phyloP scores from a whole-genome alignment of 2,329 filamentous ascomycete genomes.

The Lecanicillium sp. region DNA sequence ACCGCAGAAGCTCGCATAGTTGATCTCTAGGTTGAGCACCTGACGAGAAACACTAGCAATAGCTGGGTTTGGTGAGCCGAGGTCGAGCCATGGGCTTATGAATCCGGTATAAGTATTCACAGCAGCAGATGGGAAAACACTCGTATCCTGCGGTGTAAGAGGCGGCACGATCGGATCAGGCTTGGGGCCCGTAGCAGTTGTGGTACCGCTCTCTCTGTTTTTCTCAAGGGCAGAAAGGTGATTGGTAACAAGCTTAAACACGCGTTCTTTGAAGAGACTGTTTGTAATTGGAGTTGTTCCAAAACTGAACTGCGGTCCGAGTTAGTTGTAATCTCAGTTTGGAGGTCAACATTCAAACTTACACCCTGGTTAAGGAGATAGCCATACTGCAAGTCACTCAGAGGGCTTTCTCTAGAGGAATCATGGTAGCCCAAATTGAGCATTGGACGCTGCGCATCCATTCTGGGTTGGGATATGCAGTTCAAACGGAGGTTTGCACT shows the following conservation, averaged over 20 bases:
- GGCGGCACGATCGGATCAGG: conserved; percentile 55
- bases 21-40: conserved; percentile 81
- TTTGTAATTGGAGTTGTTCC: conserved; percentile 74
- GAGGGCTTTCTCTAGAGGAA: conserved; percentile 48
- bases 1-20: conserved; percentile 93
- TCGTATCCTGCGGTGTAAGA: conserved; percentile 72
- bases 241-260: conserved; percentile 51
- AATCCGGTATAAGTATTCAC: conserved; percentile 70
- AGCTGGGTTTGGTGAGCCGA: conserved; percentile 73
- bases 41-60: conserved; percentile 83
- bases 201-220: conserved; percentile 26
- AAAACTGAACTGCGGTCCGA: conserved; percentile 59
- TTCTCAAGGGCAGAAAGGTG: conserved; percentile 42
- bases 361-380: conserved; percentile 62
- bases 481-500: too few species aligned
- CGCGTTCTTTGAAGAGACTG: conserved; percentile 58
- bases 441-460: conserved; percentile 29
- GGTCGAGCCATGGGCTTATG: conserved; percentile 87
- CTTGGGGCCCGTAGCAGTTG: conserved; percentile 34
- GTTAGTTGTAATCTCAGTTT: conserved; percentile 11
- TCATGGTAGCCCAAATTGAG: conserved; percentile 73
- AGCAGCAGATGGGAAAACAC: conserved; percentile 56
- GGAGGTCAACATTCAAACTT: conserved; percentile 26
- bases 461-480: neutral
- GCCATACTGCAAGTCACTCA: conserved; percentile 56